Evolutionary conservation across 805 yeast species (phyloP), one percentile per base, ranked within the genome.

Genomic region (Hagleromyces aurorensis): DNA sequence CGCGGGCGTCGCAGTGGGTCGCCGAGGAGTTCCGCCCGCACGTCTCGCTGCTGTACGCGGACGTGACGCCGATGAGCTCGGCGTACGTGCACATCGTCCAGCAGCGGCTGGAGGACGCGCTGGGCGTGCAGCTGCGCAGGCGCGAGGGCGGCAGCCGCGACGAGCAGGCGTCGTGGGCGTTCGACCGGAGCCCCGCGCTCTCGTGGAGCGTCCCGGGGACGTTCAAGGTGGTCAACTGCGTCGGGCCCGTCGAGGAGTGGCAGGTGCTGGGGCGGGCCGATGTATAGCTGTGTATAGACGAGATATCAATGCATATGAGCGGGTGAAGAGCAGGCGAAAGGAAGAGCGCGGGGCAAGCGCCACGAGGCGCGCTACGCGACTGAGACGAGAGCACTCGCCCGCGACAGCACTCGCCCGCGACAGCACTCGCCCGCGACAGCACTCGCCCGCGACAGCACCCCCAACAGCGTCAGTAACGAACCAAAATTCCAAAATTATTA

Each of bases 171-270:
- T 27, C 37, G 13, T 55, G 56, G 54, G 27, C 32, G 3, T 44
- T 52, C 23, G 32, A 33, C 10, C 29, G 35, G 4, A 28, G 23
- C 7, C 44, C 53, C 8, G 19, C 33, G 3, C 25, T 43, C 2
- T 30, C 73, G 3, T 81, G 91, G 91, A 69, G 65, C 25, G 72
- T 78, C 6, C 82, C 84, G 2, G 76, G 79, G 6, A 61, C 78
- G 14, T 46, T 63, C 34, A 71, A 77, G 41, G 65, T 81, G 30
- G 83, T 81, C 5, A 62, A 64, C 12, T 78, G 86, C 46, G 79
- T 73, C 42, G 89, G 89, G 0, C 82, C 79, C 4, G 75, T 75
- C 5, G 69, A 64, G 25, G 70, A 75, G 32, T 81, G 93, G 93
- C 60, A 67, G 22, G 68, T 68, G 1, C 57, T 80, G 36, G 89